Percentiles rank a stretch among this genome's conserved stretches.
Evolutionary conservation across 306 rosid genomes (phyloP).

Genomic region (Dryas drummondii): DNA sequence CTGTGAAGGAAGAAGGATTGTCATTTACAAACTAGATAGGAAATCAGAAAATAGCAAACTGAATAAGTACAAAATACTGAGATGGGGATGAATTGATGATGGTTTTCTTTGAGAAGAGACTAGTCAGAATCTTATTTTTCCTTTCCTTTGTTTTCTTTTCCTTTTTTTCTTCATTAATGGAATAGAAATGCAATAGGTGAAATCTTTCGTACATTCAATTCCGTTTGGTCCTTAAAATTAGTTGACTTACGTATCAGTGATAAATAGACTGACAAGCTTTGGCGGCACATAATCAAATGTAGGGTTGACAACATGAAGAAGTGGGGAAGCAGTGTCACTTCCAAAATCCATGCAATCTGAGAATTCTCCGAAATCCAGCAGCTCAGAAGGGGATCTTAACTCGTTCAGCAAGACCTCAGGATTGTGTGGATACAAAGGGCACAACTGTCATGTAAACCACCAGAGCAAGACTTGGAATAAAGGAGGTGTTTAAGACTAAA

Average conservation of each 20-base stretch:
- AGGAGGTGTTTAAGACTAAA: neutral
- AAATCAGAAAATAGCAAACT: slow-evolving; percentile 8
- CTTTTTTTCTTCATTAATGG: neutral
- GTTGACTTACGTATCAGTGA: slow-evolving; percentile 93
- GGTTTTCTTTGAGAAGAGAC: neutral
- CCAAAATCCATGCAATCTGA: slow-evolving; percentile 92
- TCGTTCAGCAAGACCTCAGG: slow-evolving; percentile 86
- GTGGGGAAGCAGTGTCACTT: slow-evolving; percentile 65
- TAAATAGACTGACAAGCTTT: slow-evolving; percentile 81
- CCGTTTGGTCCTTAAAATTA: neutral
- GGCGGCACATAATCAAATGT: slow-evolving; percentile 95
- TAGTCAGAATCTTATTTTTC: neutral
- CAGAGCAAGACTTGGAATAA: slow-evolving; percentile 15
- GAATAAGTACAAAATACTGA: neutral
- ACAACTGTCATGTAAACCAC: slow-evolving; percentile 55
- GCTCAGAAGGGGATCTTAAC: slow-evolving; percentile 96
- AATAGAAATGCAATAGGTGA: neutral
- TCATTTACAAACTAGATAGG: slow-evolving; percentile 22
- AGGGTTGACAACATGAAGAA: slow-evolving; percentile 88
- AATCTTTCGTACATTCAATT: neutral
- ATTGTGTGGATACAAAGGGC: slow-evolving; percentile 97
- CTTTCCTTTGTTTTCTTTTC: neutral
- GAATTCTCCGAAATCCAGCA: slow-evolving; percentile 95
- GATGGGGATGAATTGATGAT: neutral
- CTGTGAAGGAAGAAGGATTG: slow-evolving; percentile 45